Evolutionary conservation across 352 stramenopile species (phyloP), one percentile per base, ranked within the genome.

Genomic region (Globisporangium yorkense): DNA sequence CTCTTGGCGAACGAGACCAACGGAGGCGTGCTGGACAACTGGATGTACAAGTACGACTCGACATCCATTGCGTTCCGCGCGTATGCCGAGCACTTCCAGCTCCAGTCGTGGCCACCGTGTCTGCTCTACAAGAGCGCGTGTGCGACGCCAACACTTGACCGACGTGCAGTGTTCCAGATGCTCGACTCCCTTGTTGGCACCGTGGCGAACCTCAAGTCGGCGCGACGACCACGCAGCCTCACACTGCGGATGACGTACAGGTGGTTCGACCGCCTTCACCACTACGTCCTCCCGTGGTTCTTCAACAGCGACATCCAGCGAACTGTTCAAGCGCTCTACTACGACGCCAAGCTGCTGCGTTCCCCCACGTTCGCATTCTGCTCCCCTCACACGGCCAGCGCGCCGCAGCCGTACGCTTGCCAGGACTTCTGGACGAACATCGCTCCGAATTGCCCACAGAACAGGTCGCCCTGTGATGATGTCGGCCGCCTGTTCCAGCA

Each of bases 1-100:
- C 3, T 43, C 37, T 13, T 43, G 8, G 8, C 8, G 8, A 43
- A 43, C 3, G 37, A 18, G 37, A 43, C 37, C 5, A 5, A 37
- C 33, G 33, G 6, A 15, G 12, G 37, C 3, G 37, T 18, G 8
- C 12, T 13, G 3, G 44, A 21, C 13, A 33, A 53, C 33, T 72
- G 66, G 66, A 20, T 40, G 41, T 70, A 65, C 51, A 72, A 72
- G 31, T 72, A 65, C 51, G 58, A 72, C 43, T 63, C 62, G 16
- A 72, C 62, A 31, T 70, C 59, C 33, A 44, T 64, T 9, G 41
- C 37, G 1, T 55, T 70, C 55, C 63, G 66, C 12, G 56, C 58
- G 12, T 40, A 63, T 9, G 59, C 59, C 1, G n/a, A 63, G 44
- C 27, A 52, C 15, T 50, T 67, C 9, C 15, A 49, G 16, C 27